phyloP scores from a whole-genome alignment of 148 eudicot genomes.

The Silene latifolia region DNA sequence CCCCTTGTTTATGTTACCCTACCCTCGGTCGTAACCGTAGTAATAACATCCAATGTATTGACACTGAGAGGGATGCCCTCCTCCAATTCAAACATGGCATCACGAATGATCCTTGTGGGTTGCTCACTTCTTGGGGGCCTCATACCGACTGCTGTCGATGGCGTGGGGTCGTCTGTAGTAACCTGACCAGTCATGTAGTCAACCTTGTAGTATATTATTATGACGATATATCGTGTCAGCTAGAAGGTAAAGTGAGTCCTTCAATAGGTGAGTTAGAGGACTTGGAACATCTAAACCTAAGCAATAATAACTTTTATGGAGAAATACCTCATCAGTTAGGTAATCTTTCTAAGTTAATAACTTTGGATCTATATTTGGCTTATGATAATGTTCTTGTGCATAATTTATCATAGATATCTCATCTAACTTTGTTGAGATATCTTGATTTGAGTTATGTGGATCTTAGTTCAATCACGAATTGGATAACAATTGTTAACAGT shows the following conservation, averaged over 20 bases:
- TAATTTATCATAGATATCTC: background rate
- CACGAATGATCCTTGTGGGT: background rate
- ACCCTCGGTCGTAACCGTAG: background rate
- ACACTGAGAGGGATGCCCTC: conserved; percentile 9
- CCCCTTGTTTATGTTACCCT: background rate
- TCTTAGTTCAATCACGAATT: background rate
- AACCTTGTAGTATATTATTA: no score
- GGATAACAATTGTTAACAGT: background rate
- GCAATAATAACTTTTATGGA: background rate
- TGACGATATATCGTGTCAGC: no score
- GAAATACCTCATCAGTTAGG: conserved; percentile 10
- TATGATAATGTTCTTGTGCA: background rate
- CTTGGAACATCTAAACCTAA: background rate
- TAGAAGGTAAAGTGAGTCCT: conserved; percentile 4
- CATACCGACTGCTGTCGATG: conserved; percentile 16
- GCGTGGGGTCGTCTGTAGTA: conserved; percentile 14
- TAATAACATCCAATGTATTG: background rate
- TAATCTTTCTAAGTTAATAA: conserved; percentile 14
- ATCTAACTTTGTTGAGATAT: background rate
- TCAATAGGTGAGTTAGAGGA: conserved; percentile 11
- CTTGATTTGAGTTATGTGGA: background rate
- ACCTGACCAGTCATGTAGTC: conserved; percentile 14
- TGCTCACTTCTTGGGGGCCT: conserved; percentile 14
- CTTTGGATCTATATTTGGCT: background rate
- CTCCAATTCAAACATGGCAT: conserved; percentile 10